A percentile compares a stretch with the other conserved stretches of the same genome.
These are phyloP conservation scores for Trichophaea hybrida DNA, from an alignment of 2,329 filamentous ascomycete genomes.

Conservation along the genomic window DNA sequence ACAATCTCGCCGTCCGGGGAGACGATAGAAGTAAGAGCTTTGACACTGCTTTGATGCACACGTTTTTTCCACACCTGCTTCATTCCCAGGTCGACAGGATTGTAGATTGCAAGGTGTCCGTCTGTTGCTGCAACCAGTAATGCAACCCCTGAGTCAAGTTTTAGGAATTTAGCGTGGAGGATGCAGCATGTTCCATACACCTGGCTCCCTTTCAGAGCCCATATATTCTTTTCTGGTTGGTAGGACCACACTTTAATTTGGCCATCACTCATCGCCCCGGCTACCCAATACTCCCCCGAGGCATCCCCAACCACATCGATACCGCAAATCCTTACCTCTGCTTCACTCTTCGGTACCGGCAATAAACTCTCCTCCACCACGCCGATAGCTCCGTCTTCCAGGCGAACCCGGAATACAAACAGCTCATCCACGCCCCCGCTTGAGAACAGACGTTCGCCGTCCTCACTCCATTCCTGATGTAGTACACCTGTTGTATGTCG, in stretches of 20 bases:
- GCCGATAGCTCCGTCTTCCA: constrained; percentile 39
- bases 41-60: constrained; percentile 72
- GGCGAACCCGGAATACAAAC: constrained; percentile 59
- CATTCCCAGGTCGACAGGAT: neutral
- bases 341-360: constrained; percentile 33
- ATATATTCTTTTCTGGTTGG: constrained; percentile 17
- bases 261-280: constrained; percentile 58
- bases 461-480: constrained; percentile 55
- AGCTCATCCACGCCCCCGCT: constrained; percentile 82
- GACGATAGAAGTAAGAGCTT: constrained; percentile 41
- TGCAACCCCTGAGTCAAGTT: constrained; percentile 18
- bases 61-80: constrained; percentile 7
- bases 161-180: constrained; percentile 23
- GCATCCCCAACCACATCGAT: constrained; percentile 24
- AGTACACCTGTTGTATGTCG: constrained; percentile 76
- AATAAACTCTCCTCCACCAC: constrained; percentile 40
- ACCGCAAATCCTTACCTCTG: constrained; percentile 30
- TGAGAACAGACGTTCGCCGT: constrained; percentile 60
- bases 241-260: constrained; percentile 26
- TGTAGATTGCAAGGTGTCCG: constrained; percentile 8
- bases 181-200: neutral
- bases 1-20: constrained; percentile 30
- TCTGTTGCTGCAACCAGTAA: constrained; percentile 25
- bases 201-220: neutral
- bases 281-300: constrained; percentile 9